A percentile compares a stretch with the other conserved stretches of the same genome.
Evolutionary conservation across 2,329 filamentous ascomycete genomes (phyloP).

Genomic region (Periglandula ipomoeae): DNA sequence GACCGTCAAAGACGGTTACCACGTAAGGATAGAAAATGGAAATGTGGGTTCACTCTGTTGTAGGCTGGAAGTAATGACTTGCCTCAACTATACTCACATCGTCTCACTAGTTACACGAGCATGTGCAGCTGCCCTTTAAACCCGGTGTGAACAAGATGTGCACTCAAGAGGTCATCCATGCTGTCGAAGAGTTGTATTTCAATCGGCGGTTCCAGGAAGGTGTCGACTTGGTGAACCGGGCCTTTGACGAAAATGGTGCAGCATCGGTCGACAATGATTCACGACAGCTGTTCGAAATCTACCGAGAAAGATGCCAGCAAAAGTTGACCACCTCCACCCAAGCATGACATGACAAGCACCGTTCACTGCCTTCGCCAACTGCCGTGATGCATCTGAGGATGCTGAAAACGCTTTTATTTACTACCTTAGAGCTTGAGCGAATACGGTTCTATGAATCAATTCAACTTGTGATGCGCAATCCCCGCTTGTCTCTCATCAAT

Average conservation of each 20-base stretch:
- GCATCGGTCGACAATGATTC: conserved; percentile 35
- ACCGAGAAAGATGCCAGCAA: conserved; percentile 31
- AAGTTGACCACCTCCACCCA: conserved; percentile 14
- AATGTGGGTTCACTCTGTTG: conserved; percentile 29
- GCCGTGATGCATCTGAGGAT: not conserved
- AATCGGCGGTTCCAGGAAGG: conserved; percentile 38
- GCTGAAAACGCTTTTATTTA: not conserved
- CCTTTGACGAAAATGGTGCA: conserved; percentile 22
- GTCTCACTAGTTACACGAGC: conserved; percentile 32
- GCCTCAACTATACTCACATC: not conserved
- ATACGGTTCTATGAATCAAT: too few relatives aligned
- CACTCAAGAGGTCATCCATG: conserved; percentile 42
- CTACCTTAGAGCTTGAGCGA: too few relatives aligned
- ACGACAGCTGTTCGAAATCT: conserved; percentile 28
- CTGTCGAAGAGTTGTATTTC: conserved; percentile 50
- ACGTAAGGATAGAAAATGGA: conserved; percentile 43
- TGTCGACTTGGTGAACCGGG: conserved; percentile 27
- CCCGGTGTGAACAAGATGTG: conserved; percentile 33
- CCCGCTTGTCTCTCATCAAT: not conserved
- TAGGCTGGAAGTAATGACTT: not conserved
- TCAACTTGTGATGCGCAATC: too few relatives aligned
- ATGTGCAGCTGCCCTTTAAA: conserved; percentile 31
- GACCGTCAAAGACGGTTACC: conserved; percentile 34
- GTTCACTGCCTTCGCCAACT: not conserved
- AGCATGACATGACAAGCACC: not conserved